Conservation (phyloP, 2,329 filamentous ascomycete genomes). For the Pseudogymnoascus sp. region DNA sequence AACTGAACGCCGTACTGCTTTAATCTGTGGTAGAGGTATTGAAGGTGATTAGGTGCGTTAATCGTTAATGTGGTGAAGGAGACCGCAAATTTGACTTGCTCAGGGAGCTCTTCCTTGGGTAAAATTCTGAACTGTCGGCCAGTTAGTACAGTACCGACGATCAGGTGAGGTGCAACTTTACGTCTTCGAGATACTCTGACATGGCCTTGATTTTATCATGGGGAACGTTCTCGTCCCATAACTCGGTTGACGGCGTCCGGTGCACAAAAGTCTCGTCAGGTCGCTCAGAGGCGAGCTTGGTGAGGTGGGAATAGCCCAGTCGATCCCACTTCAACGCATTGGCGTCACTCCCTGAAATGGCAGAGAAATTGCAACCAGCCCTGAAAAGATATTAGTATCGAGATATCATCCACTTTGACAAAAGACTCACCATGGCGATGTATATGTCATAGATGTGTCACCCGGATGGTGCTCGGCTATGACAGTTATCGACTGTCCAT, state of each 20-base stretch:
- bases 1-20: slow-evolving; percentile 29
- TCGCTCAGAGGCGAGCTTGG: slow-evolving; percentile 26
- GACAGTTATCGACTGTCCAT: slow-evolving; percentile 30
- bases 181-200: slow-evolving; percentile 34
- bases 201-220: slow-evolving; percentile 35
- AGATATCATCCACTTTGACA: neutral
- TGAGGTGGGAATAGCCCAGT: slow-evolving; percentile 33
- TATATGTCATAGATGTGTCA: slow-evolving; percentile 33
- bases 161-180: slow-evolving; percentile 16
- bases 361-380: slow-evolving; percentile 39
- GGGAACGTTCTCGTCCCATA: slow-evolving; percentile 34
- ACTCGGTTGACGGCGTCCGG: slow-evolving; percentile 33
- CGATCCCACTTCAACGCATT: slow-evolving; percentile 37
- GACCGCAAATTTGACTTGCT: slow-evolving; percentile 29
- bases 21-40: slow-evolving; percentile 26
- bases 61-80: slow-evolving; percentile 32
- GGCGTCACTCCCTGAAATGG: slow-evolving; percentile 34
- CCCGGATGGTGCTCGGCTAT: slow-evolving; percentile 36
- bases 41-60: slow-evolving; percentile 33
- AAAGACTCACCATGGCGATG: slow-evolving; percentile 33
- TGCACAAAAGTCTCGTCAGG: slow-evolving; percentile 30
- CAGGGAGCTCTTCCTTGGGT: slow-evolving; percentile 24
- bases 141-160: neutral
- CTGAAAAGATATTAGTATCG: slow-evolving; percentile 17
- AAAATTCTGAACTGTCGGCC: slow-evolving; percentile 26